A percentile compares a stretch with the other conserved stretches of the same genome.
phyloP scores from a whole-genome alignment of 2,329 filamentous ascomycete genomes.

The Pseudocercospora cruenta region DNA sequence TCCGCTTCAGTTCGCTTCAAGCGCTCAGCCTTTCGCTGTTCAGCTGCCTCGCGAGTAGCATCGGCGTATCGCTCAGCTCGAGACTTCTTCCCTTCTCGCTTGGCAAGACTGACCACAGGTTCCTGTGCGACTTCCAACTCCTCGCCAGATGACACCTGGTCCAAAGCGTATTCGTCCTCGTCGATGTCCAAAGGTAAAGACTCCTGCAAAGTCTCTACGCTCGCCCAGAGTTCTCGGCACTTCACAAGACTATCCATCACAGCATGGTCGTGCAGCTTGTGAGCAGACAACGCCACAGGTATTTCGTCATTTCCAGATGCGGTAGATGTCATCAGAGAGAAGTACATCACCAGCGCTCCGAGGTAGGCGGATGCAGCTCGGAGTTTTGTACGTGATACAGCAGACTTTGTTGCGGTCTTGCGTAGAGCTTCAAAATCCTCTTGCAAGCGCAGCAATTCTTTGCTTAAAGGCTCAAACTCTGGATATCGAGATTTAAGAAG shows the following conservation, averaged over 20 bases:
- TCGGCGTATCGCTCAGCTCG: slow-evolving; percentile 56
- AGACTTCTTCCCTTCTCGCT: slow-evolving; percentile 49
- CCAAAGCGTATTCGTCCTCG: slow-evolving; percentile 12
- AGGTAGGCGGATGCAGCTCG: slow-evolving; percentile 84
- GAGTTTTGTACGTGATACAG: slow-evolving; percentile 62
- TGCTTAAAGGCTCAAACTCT: slow-evolving; percentile 83
- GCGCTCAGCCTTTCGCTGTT: slow-evolving; percentile 57
- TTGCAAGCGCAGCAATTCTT: slow-evolving; percentile 77
- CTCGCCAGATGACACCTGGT: slow-evolving; percentile 29
- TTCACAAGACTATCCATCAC: slow-evolving; percentile 84
- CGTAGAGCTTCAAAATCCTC: slow-evolving; percentile 27
- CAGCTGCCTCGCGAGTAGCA: slow-evolving; percentile 58
- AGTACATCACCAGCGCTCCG: slow-evolving; percentile 87
- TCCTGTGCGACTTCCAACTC: slow-evolving; percentile 9
- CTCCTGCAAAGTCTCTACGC: slow-evolving; percentile 65
- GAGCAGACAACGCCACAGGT: slow-evolving; percentile 68
- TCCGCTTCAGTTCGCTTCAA: slow-evolving; percentile 67
- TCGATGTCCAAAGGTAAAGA: slow-evolving; percentile 11
- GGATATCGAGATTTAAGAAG: slow-evolving; percentile 83
- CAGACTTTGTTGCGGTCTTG: slow-evolving; percentile 14
- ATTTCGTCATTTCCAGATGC: slow-evolving; percentile 57
- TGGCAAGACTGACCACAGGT: background rate
- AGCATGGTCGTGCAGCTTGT: slow-evolving; percentile 84
- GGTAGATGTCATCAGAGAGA: slow-evolving; percentile 86
- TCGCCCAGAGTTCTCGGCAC: slow-evolving; percentile 79